phyloP scores from a whole-genome alignment of 306 rosid genomes.

The Castanospermum australe region DNA sequence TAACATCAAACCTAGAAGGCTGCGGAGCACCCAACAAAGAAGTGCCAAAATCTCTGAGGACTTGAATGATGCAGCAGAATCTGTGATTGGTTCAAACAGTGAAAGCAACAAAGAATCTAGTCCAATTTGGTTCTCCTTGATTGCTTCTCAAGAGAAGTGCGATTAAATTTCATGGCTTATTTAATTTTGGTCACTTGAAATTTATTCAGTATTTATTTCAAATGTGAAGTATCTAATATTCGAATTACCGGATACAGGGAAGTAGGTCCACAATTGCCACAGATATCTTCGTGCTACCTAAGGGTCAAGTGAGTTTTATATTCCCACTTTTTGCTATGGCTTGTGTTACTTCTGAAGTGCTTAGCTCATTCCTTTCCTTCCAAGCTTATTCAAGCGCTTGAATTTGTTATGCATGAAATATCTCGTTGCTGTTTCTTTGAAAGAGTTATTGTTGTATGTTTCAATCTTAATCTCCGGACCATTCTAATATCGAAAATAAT shows the following conservation, averaged over 20 bases:
- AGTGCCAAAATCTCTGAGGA: constrained; percentile 20
- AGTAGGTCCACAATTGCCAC: constrained; percentile 48
- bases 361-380: background rate
- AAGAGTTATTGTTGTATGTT: background rate
- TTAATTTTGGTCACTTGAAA: background rate
- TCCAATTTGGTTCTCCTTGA: constrained; percentile 63
- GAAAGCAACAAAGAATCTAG: background rate
- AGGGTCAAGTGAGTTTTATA: constrained; percentile 56
- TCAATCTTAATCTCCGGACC: too few species aligned
- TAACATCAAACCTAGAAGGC: constrained; percentile 16
- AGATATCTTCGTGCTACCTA: constrained; percentile 51
- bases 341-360: background rate
- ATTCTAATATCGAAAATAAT: background rate
- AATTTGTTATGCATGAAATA: background rate
- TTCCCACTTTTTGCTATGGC: background rate
- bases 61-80: constrained; percentile 36
- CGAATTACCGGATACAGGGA: constrained; percentile 42
- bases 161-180: constrained; percentile 14
- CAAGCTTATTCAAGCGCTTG: background rate
- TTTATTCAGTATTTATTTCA: background rate
- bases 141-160: constrained; percentile 60
- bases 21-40: constrained; percentile 18
- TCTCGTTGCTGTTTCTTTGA: background rate
- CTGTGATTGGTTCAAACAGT: constrained; percentile 15
- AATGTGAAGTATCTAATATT: constrained; percentile 17